Evolutionary conservation across 2,329 filamentous ascomycete species (phyloP).

Genomic region (Aspergillus uvarum): DNA sequence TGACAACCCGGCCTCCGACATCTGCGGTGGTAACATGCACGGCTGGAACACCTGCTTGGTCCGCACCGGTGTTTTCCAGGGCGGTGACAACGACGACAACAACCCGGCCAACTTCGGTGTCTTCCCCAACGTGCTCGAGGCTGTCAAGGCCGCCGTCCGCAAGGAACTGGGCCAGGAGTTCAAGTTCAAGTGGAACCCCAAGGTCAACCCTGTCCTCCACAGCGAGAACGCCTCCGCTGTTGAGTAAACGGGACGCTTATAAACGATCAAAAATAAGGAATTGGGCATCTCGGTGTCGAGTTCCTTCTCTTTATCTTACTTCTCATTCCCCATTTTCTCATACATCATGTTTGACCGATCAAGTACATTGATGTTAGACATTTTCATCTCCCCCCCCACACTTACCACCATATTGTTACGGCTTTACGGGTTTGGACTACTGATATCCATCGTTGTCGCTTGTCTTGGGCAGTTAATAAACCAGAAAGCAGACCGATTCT

Average conservation of each 20-base stretch:
- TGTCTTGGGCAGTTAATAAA: constrained; percentile 1
- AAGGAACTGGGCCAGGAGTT: constrained; percentile 74
- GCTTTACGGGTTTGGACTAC: constrained; percentile 22
- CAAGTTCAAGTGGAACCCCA: constrained; percentile 69
- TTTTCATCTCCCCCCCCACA: neutral
- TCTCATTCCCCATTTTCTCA: neutral
- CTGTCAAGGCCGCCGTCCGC: constrained; percentile 64
- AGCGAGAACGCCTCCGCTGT: constrained; percentile 55
- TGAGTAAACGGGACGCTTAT: constrained; percentile 43
- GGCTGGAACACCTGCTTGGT: constrained; percentile 80
- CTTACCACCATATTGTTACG: constrained; percentile 8
- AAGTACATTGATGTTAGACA: constrained; percentile 12
- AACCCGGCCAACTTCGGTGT: constrained; percentile 77
- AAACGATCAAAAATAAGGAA: neutral
- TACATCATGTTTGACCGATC: neutral
- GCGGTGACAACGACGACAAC: constrained; percentile 71
- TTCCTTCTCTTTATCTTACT: constrained; percentile 11
- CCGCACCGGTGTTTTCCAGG: constrained; percentile 75
- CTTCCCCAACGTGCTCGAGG: constrained; percentile 70
- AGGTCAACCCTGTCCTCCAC: constrained; percentile 66
- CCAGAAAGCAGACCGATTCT: constrained; percentile 3
- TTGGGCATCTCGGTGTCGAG: constrained; percentile 15
- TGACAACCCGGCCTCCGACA: constrained; percentile 72
- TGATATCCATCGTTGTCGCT: constrained; percentile 24
- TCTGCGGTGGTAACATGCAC: constrained; percentile 76